phyloP scores from a whole-genome alignment of 208 protist genomes.

The Kentomonas sorsogonicus region DNA sequence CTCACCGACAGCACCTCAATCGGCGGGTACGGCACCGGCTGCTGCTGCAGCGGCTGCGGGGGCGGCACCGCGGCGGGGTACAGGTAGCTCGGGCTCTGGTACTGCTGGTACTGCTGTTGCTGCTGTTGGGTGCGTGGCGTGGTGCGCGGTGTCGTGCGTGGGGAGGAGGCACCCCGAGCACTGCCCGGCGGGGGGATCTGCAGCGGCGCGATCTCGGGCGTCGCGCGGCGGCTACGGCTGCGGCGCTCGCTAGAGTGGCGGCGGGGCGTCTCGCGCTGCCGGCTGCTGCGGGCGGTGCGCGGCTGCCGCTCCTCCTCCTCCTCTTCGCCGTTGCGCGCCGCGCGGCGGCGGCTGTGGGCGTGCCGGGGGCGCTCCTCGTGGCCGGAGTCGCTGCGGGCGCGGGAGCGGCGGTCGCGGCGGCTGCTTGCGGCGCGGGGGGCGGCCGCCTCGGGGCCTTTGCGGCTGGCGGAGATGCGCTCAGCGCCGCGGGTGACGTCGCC shows the following conservation, averaged over 20 bases:
- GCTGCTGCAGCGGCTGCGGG: conserved; percentile 5
- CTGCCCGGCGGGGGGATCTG: conserved; percentile 3
- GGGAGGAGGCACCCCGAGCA: too few relatives aligned
- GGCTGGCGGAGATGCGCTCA: conserved; percentile 9
- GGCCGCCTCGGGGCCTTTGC: too few relatives aligned
- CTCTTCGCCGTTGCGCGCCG: neutral
- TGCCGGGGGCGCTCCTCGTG: conserved; percentile 4
- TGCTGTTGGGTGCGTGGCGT: neutral
- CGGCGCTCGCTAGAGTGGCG: conserved; percentile 15
- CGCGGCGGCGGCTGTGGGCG: conserved; percentile 6
- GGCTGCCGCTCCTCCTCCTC: neutral
- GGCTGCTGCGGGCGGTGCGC: conserved; percentile 11
- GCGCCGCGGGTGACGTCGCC: neutral
- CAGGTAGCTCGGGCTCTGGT: conserved; percentile 11
- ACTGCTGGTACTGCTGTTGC: neutral
- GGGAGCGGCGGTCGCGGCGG: conserved; percentile 11
- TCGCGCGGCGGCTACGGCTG: conserved; percentile 13
- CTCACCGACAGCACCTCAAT: conserved; percentile 46
- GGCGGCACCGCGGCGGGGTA: conserved; percentile 6
- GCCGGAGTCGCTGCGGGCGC: conserved; percentile 7
- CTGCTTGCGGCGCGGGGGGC: conserved; percentile 14
- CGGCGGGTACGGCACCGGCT: neutral
- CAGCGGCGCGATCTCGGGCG: conserved; percentile 7
- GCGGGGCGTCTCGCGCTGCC: conserved; percentile 4
- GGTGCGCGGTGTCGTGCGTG: neutral